These are phyloP conservation scores for Umbellularia californica DNA, from an alignment of 164 flowering plant species.

Conservation along the genomic window DNA sequence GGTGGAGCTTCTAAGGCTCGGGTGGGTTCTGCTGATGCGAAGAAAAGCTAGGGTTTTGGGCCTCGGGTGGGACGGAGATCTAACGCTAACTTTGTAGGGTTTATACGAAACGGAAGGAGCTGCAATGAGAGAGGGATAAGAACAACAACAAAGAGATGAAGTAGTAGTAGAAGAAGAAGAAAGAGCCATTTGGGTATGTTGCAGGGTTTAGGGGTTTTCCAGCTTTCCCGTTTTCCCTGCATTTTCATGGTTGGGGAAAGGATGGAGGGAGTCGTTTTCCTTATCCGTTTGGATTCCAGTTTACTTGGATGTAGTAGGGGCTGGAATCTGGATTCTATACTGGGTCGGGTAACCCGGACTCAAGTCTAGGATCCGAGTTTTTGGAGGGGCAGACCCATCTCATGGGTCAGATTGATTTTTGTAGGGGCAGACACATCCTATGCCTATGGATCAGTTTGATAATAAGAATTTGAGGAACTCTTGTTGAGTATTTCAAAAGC, in stretches of 20 bases:
- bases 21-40: constrained; percentile 9
- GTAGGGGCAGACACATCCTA: no score
- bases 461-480: no score
- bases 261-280: not conserved
- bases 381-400: no score
- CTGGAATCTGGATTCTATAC: no score
- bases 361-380: no score
- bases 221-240: not conserved
- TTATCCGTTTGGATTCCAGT: not conserved
- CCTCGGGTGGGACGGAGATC: constrained; percentile 2
- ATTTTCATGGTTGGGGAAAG: not conserved
- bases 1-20: constrained; percentile 12
- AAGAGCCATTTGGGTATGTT: not conserved
- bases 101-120: not conserved
- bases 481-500: no score
- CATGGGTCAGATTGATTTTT: no score
- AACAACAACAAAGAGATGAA: not conserved
- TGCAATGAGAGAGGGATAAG: not conserved
- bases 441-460: no score
- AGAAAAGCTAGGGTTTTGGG: not conserved
- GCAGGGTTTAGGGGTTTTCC: not conserved
- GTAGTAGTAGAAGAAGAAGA: not conserved
- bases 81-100: constrained; percentile 1
- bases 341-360: no score
- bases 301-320: no score